phyloP scores from a whole-genome alignment of 2,329 filamentous ascomycete species.

The Rutstroemia sp. region DNA sequence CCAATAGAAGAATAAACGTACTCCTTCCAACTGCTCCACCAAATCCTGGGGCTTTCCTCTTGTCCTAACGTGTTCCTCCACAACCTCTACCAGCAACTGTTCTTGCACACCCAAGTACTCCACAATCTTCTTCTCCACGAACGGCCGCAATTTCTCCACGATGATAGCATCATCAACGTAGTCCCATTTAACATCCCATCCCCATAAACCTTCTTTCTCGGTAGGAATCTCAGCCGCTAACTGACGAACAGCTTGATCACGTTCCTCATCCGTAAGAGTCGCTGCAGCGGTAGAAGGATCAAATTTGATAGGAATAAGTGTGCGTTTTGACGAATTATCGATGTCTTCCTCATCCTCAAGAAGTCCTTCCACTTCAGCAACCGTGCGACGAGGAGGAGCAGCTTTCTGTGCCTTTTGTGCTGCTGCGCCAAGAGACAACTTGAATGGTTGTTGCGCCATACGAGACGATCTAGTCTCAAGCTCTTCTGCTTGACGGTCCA shows the following conservation, averaged over 20 bases:
- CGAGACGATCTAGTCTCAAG: slow-evolving; percentile 44
- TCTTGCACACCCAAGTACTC: slow-evolving; percentile 96
- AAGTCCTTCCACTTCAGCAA: slow-evolving; percentile 89
- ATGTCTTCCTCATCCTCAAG: slow-evolving; percentile 89
- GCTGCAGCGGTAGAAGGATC: slow-evolving; percentile 57
- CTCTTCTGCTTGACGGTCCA: slow-evolving; percentile 76
- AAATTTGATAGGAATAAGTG: slow-evolving; percentile 76
- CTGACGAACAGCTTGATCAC: slow-evolving; percentile 70
- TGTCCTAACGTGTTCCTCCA: slow-evolving; percentile 77
- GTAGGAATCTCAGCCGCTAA: slow-evolving; percentile 86
- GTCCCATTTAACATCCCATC: slow-evolving; percentile 90
- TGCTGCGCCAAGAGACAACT: slow-evolving; percentile 83
- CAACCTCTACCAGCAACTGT: slow-evolving; percentile 87
- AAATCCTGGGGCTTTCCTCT: slow-evolving; percentile 70
- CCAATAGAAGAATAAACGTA: slow-evolving; percentile 38
- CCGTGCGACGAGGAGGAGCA: slow-evolving; percentile 61
- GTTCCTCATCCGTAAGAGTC: slow-evolving; percentile 77
- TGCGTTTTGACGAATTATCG: slow-evolving; percentile 61
- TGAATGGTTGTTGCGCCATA: slow-evolving; percentile 67
- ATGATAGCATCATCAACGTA: slow-evolving; percentile 77
- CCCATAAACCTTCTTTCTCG: slow-evolving; percentile 80
- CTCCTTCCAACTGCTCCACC: slow-evolving; percentile 77
- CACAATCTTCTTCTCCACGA: slow-evolving; percentile 96
- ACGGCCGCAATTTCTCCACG: slow-evolving; percentile 80
- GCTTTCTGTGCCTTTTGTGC: slow-evolving; percentile 62